Base-by-base conservation (phyloP, 306 rosid genomes). In the Herpetospermum pedunculosum region DNA sequence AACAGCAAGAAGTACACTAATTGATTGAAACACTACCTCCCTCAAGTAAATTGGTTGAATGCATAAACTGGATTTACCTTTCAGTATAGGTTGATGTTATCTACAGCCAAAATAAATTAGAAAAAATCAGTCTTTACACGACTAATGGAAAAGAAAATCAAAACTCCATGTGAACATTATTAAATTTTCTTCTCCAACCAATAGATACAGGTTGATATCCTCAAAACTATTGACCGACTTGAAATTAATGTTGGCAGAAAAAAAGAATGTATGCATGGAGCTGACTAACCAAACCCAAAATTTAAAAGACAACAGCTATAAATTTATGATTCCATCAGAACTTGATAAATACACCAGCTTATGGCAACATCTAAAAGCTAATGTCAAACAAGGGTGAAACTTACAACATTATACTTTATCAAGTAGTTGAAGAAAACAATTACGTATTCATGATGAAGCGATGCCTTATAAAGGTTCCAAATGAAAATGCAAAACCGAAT, bases 11-110 rank as follows among this genome's bases (percentile, higher is more conserved):
- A 23, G 26, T 2, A 57, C 55, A 9, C 32, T 19, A 40, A 75
- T 41, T 9, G 62, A 75, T 53, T 53, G 8, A 63, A 62, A 5
- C 58, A 47, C 28, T 4, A 35, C 43, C 16, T 13, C 21, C 43
- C 55, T 25, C 75, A 40, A 47, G 72, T 28, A 32, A 32, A 28
- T 44, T 11, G 35, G 72, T 40, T 67, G 34, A 48, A 25, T 29
- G 23, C 29, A 26, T 46, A 48, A 71, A 11, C 59, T 70, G 41
- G 37, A 32, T 74, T 79, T 78, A 91, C 99, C 96, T 91, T 77
- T 88, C 96, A 0, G 95, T 85, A 71, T 88, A 94, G 64, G 83
- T 80, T 81, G 70, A 80, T 0, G 84, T 67, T 16, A 75, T 71
- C 99, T 94, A 89, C 70, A 75, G 43, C 15, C 38, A 15, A 75